Evolutionary conservation across 805 yeast genomes (phyloP).

Genomic region (Sugiyamaella qingdaonensis): DNA sequence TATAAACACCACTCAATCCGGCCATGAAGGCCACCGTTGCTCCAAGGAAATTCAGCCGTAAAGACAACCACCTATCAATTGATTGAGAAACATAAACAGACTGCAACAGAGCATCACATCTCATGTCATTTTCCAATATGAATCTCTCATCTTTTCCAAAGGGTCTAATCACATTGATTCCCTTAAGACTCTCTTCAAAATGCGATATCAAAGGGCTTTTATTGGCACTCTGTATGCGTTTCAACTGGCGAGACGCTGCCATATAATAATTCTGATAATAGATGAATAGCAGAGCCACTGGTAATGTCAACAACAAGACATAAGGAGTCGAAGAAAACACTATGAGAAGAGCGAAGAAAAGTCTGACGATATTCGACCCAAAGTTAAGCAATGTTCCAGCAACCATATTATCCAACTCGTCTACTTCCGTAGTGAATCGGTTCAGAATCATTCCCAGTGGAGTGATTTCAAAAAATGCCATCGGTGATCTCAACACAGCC

Average conservation of each 20-base stretch:
- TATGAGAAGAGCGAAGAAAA: constrained; percentile 62
- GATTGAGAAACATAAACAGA: constrained; percentile 79
- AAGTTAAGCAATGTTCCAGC: constrained; percentile 34
- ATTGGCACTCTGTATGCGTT: constrained; percentile 62
- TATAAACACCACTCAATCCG: constrained; percentile 58
- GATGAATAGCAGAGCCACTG: constrained; percentile 56
- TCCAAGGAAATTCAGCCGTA: constrained; percentile 77
- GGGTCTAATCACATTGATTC: constrained; percentile 72
- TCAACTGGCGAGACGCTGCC: constrained; percentile 67
- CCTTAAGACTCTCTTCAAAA: constrained; percentile 72
- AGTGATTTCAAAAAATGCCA: constrained; percentile 89
- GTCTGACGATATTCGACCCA: constrained; percentile 32
- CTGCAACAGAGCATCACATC: constrained; percentile 67
- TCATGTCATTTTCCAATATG: constrained; percentile 38
- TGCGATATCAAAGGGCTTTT: constrained; percentile 75
- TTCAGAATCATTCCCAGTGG: constrained; percentile 88
- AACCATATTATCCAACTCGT: constrained; percentile 74
- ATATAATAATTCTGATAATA: constrained; percentile 67
- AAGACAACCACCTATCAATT: constrained; percentile 90
- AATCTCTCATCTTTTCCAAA: constrained; percentile 61
- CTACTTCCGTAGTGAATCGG: constrained; percentile 83
- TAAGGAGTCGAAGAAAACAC: constrained; percentile 85
- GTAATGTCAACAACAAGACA: constrained; percentile 64
- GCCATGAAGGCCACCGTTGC: constrained; percentile 34
- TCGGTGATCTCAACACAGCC: constrained; percentile 76